Evolutionary conservation across 2,329 filamentous ascomycete species (phyloP), one percentile per base, ranked within the genome.

Genomic region (Cordyceps farinosa): DNA sequence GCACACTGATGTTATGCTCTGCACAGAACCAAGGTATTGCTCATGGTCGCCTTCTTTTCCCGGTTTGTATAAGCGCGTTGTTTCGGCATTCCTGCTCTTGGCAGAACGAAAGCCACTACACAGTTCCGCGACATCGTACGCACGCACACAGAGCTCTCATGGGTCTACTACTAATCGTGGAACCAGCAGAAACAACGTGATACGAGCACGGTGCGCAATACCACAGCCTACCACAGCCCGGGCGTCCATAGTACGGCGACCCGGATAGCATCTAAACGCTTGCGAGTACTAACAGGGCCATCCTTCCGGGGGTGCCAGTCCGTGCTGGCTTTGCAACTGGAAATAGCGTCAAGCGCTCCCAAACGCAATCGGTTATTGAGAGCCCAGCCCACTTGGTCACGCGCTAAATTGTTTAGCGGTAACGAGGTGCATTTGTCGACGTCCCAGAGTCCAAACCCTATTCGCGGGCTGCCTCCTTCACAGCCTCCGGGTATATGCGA

Each of bases 131-230:
- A 30, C 38, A 5, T 42, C 27, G 17, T 36, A 42, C 44, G 42
- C 36, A 42, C 36, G 22, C 17, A 42, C 30, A 34, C 30, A 34
- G 17, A 5, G 8, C 40, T 55, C 5, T 58, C 27, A 42, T 32
- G 29, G n/a, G 44, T 27, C 55, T 56, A 34, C 34, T 47, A n/a
- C 27, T 32, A 36, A 27, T 48, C 54, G 30, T 36, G 40, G 54
- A 36, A 17, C 54, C 30, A 17, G 32, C n/a, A 32, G 6, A 22
- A 42, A 8, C 13, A 54, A n/a, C 53, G 53, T 29, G 53, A 48
- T 48, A 58, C 56, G 56, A 42, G 56, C 45, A 59, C 47, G 40
- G 56, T 42, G 36, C 45, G 45, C 56, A 42, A 51, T 22, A 22
- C 22, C 22, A 22, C 22, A 22, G 22, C 22, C 22, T 32, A 5